These are phyloP conservation scores for Flaveria ramosissima DNA, from an alignment of 129 eudicot genomes.

Conservation along the genomic window DNA sequence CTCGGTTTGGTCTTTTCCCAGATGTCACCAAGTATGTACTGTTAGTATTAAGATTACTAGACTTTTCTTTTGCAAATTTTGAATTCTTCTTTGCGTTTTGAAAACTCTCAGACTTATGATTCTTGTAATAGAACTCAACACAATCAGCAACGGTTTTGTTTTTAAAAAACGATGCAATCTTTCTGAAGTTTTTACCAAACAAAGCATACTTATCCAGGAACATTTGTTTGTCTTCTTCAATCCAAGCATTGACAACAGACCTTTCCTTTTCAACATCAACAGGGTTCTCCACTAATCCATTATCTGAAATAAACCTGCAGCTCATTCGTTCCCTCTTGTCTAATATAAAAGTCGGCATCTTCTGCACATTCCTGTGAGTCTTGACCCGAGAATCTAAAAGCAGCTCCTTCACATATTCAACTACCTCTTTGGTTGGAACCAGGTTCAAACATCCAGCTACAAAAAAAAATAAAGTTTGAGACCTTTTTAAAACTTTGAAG, in stretches of 20 bases:
- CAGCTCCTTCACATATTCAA: constrained; percentile 55
- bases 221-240: constrained; percentile 59
- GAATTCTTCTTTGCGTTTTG: constrained; percentile 57
- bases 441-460: constrained; percentile 60
- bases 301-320: constrained; percentile 66
- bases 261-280: constrained; percentile 68
- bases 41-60: constrained; percentile 23
- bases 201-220: constrained; percentile 58
- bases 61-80: constrained; percentile 51
- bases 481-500: not conserved
- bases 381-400: constrained; percentile 55
- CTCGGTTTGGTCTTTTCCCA: constrained; percentile 59
- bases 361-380: constrained; percentile 47
- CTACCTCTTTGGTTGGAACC: constrained; percentile 56
- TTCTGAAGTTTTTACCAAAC: constrained; percentile 76
- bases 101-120: constrained; percentile 81
- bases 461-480: constrained; percentile 14
- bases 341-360: constrained; percentile 81
- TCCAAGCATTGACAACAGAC: constrained; percentile 68
- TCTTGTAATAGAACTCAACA: constrained; percentile 89
- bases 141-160: constrained; percentile 82
- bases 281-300: constrained; percentile 80
- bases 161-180: constrained; percentile 74
- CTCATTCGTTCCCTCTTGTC: constrained; percentile 54
- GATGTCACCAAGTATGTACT: constrained; percentile 68